Evolutionary conservation across 2,329 filamentous ascomycete genomes (phyloP).

Genomic region (Lachnellula willkommii): DNA sequence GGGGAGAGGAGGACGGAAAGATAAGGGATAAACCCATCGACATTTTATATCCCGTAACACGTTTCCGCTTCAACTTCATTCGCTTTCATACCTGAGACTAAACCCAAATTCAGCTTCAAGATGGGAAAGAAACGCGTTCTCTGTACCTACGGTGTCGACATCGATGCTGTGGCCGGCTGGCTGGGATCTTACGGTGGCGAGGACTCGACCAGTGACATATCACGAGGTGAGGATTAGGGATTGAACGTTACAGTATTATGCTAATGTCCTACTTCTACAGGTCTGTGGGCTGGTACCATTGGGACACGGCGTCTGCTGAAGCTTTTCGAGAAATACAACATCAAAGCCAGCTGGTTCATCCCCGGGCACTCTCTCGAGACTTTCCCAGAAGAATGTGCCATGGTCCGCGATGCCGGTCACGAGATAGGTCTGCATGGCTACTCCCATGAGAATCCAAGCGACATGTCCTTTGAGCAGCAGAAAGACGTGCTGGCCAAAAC

Average conservation of each 20-base stretch:
- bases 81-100: not conserved
- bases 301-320: slow-evolving; percentile 62
- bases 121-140: slow-evolving; percentile 49
- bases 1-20: not conserved
- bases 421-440: slow-evolving; percentile 67
- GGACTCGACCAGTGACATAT: slow-evolving; percentile 67
- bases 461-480: slow-evolving; percentile 72
- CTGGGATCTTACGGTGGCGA: slow-evolving; percentile 69
- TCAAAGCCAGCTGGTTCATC: slow-evolving; percentile 53
- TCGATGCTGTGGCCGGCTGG: slow-evolving; percentile 74
- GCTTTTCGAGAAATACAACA: slow-evolving; percentile 65
- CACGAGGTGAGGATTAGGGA: slow-evolving; percentile 45
- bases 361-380: slow-evolving; percentile 60
- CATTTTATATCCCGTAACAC: no score
- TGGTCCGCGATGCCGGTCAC: slow-evolving; percentile 58
- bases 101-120: not conserved
- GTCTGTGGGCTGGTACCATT: slow-evolving; percentile 63
- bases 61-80: not conserved
- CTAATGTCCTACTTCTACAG: slow-evolving; percentile 28
- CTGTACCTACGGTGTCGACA: slow-evolving; percentile 63
- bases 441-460: slow-evolving; percentile 64
- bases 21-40: not conserved
- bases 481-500: slow-evolving; percentile 70
- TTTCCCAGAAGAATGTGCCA: slow-evolving; percentile 59
- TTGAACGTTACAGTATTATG: not conserved